These are phyloP conservation scores for Peronospora tabacina DNA, from an alignment of 352 stramenopile species.

Conservation along the genomic window DNA sequence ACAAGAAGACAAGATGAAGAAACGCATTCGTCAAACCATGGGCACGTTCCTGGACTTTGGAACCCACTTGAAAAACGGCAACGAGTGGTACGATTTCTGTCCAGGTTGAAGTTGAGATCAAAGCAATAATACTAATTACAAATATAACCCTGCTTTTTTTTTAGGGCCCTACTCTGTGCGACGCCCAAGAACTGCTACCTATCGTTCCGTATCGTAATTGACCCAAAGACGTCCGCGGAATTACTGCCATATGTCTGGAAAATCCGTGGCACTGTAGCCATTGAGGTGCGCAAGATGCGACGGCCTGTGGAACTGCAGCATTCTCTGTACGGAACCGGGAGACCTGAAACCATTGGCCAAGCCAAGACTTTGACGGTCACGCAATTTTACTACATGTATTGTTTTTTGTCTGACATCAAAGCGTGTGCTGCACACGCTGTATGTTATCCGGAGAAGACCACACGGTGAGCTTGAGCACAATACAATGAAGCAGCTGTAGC, in stretches of 20 bases:
- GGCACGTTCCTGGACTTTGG: conserved; percentile 66
- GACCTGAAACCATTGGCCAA: conserved; percentile 42
- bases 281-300: conserved; percentile 71
- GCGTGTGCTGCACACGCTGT: conserved; percentile 54
- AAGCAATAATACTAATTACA: neutral
- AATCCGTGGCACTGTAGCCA: conserved; percentile 53
- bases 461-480: conserved; percentile 13
- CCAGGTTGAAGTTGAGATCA: conserved; percentile 11
- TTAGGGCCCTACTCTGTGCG: conserved; percentile 55
- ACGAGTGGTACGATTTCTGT: conserved; percentile 50
- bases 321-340: conserved; percentile 15
- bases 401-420: conserved; percentile 69
- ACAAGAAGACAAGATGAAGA: conserved; percentile 68
- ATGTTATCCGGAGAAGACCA: conserved; percentile 39
- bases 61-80: conserved; percentile 60
- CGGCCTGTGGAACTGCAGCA: conserved; percentile 35
- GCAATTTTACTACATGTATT: conserved; percentile 82
- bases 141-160: neutral
- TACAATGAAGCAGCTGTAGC: conserved; percentile 8
- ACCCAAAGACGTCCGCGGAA: conserved; percentile 48
- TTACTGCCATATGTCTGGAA: conserved; percentile 70
- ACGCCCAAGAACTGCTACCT: conserved; percentile 73
- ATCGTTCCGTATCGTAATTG: conserved; percentile 66
- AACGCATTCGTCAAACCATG: conserved; percentile 59
- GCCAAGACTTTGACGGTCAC: conserved; percentile 57